Conservation (phyloP, 2,329 filamentous ascomycete genomes). For the Colletotrichum tabaci region DNA sequence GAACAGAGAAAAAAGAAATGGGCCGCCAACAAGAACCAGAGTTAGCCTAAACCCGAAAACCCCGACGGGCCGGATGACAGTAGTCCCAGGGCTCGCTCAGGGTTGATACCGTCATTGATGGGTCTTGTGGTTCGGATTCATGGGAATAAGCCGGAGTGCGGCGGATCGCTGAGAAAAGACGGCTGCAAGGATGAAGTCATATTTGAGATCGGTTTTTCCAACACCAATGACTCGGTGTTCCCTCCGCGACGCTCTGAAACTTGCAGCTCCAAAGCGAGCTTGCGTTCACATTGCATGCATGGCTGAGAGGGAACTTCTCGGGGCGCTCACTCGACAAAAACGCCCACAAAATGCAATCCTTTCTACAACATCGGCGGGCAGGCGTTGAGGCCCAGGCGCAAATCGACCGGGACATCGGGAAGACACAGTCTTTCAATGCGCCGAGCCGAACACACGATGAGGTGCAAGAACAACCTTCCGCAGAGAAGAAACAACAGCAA, state of each 20-base stretch:
- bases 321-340: neutral
- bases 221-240: conserved; percentile 11
- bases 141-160: conserved; percentile 17
- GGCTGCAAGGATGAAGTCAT: conserved; percentile 8
- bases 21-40: neutral
- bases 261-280: neutral
- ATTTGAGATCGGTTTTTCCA: neutral
- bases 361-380: conserved; percentile 28
- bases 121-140: neutral
- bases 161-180: neutral
- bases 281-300: neutral
- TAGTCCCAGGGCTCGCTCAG: neutral
- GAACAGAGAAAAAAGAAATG: no score
- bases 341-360: conserved; percentile 25
- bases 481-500: neutral
- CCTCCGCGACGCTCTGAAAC: neutral
- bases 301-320: neutral
- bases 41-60: conserved; percentile 10
- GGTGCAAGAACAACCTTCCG: neutral
- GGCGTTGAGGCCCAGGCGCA: conserved; percentile 32
- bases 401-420: conserved; percentile 25
- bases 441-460: neutral
- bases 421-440: neutral
- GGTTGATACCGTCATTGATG: conserved; percentile 6
- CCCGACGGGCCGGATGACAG: neutral